Conservation (phyloP, 441 rosid genomes). For the Pelargonium myrrhifolium region DNA sequence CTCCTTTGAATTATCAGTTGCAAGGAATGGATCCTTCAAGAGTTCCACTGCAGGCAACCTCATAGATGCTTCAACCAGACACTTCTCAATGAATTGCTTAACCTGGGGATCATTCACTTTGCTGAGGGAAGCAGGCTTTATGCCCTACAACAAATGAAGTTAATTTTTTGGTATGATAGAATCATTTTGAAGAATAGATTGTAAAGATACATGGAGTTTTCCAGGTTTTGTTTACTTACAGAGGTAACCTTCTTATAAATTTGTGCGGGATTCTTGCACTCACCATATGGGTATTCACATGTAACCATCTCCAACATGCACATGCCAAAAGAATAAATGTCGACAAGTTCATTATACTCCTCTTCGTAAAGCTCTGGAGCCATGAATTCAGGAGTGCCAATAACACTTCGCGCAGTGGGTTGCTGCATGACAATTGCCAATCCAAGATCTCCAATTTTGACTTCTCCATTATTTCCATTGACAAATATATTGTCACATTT, state of each 20-base stretch:
- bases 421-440: too few species aligned
- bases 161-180: background rate
- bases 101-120: conserved; percentile 62
- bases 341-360: conserved; percentile 75
- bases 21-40: conserved; percentile 64
- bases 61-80: conserved; percentile 60
- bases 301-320: conserved; percentile 84
- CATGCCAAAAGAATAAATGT: conserved; percentile 79
- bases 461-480: conserved; percentile 76
- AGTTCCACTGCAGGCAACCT: conserved; percentile 67
- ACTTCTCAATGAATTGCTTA: conserved; percentile 73
- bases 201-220: background rate
- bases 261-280: conserved; percentile 73
- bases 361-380: conserved; percentile 85
- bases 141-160: conserved; percentile 38
- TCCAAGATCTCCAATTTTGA: conserved; percentile 90
- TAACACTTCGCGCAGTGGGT: too few species aligned
- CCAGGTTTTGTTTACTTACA: conserved; percentile 30
- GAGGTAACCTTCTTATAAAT: conserved; percentile 74
- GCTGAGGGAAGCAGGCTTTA: conserved; percentile 68
- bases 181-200: background rate
- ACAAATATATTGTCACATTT: conserved; percentile 78
- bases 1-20: conserved; percentile 39
- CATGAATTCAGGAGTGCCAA: too few species aligned
- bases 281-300: conserved; percentile 67